These are phyloP conservation scores for Terfezia claveryi DNA, from an alignment of 495 filamentous ascomycete species.

Conservation along the genomic window DNA sequence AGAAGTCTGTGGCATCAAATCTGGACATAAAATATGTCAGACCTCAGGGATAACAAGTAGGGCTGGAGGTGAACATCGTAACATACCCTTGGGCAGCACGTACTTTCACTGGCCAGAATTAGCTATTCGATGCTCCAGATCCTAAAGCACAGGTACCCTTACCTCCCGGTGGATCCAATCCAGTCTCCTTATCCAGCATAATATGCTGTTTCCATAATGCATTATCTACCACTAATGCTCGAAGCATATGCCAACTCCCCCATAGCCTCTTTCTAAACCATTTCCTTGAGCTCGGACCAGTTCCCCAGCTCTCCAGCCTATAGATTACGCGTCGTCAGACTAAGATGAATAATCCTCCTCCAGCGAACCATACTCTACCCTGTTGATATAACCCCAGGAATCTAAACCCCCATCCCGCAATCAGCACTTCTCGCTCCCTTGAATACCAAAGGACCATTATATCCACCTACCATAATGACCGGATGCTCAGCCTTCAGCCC, in stretches of 20 bases:
- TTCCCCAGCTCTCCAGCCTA: conserved; percentile 79
- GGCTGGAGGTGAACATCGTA: neutral
- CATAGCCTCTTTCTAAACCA: conserved; percentile 88
- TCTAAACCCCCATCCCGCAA: neutral
- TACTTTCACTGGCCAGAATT: conserved; percentile 40
- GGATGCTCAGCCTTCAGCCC: conserved; percentile 67
- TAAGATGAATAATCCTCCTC: neutral
- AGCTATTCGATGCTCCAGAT: neutral
- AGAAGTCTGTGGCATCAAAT: conserved; percentile 97
- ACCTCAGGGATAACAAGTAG: neutral
- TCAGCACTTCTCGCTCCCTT: too few species aligned
- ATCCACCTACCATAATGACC: conserved; percentile 55
- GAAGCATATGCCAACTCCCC: conserved; percentile 98
- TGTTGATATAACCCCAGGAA: conserved; percentile 85
- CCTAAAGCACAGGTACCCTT: neutral
- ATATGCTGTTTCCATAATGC: conserved; percentile 87
- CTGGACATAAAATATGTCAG: neutral
- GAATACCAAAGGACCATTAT: too few species aligned
- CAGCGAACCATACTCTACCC: conserved; percentile 24
- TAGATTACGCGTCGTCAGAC: neutral
- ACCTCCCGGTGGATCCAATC: conserved; percentile 61
- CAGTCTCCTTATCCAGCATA: conserved; percentile 82
- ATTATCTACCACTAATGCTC: conserved; percentile 78
- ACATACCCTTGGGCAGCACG: conserved; percentile 61
- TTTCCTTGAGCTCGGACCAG: conserved; percentile 49